phyloP scores from a whole-genome alignment of 1,284 basidiomycete species.

The Erythrobasidium hasegawianum region DNA sequence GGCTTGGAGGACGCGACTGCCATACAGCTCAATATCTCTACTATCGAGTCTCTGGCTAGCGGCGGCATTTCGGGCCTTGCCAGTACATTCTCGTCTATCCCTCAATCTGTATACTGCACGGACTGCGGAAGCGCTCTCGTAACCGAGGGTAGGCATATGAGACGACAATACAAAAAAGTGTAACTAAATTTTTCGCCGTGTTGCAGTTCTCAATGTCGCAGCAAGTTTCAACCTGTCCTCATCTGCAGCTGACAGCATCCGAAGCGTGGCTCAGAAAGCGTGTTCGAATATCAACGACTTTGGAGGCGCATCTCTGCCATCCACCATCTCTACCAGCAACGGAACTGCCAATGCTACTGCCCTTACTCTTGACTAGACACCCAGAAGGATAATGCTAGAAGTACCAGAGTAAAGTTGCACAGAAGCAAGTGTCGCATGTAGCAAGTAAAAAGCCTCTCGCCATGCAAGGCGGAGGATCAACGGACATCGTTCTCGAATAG shows the following conservation, averaged over 20 bases:
- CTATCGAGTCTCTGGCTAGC: not conserved
- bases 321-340: not conserved
- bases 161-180: not conserved
- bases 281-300: not conserved
- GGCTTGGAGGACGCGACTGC: conserved; percentile 24
- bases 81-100: not conserved
- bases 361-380: not conserved
- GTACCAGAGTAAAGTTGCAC: not conserved
- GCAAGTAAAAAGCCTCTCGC: too few relatives aligned
- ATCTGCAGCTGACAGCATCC: not conserved
- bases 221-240: not conserved
- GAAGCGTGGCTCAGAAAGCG: not conserved
- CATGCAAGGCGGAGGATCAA: too few relatives aligned
- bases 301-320: not conserved
- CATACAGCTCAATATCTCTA: conserved; percentile 17
- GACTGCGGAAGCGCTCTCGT: not conserved
- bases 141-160: not conserved
- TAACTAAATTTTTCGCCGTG: not conserved
- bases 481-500: too few relatives aligned
- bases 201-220: not conserved
- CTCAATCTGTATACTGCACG: not conserved
- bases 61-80: not conserved
- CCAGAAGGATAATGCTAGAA: not conserved
- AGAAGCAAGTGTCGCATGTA: too few relatives aligned
- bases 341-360: not conserved